Conservation (phyloP, 2,329 filamentous ascomycete genomes). For the Monilinia polystroma region DNA sequence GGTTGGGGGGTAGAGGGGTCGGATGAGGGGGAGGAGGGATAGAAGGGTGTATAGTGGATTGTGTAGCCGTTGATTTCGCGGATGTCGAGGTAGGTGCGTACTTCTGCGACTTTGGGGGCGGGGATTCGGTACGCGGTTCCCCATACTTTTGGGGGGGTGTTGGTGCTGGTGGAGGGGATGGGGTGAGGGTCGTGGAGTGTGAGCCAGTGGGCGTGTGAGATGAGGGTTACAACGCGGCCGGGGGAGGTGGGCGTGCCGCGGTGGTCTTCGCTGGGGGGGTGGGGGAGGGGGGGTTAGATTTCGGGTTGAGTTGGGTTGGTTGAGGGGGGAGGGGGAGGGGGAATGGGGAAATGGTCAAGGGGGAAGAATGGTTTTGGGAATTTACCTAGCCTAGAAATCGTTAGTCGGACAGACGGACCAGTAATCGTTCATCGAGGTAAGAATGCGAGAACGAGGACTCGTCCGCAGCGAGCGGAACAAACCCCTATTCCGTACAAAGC, state of each 20-base stretch:
- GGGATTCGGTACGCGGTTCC: constrained; percentile 88
- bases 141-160: constrained; percentile 72
- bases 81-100: constrained; percentile 88
- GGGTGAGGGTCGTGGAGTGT: constrained; percentile 59
- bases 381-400: constrained; percentile 40
- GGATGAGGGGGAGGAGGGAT: constrained; percentile 46
- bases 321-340: neutral
- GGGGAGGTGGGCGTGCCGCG: constrained; percentile 85
- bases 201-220: constrained; percentile 80
- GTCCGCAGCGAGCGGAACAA: too few relatives aligned
- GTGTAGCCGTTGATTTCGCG: constrained; percentile 97
- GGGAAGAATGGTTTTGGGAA: too few relatives aligned
- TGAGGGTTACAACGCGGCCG: constrained; percentile 89
- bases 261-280: constrained; percentile 74
- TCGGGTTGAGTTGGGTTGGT: neutral
- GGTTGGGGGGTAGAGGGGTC: constrained; percentile 38
- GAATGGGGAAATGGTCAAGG: neutral
- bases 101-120: constrained; percentile 69
- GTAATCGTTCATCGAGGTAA: neutral
- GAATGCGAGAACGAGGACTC: too few relatives aligned
- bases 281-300: neutral
- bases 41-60: constrained; percentile 86
- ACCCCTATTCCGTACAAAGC: too few relatives aligned
- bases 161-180: constrained; percentile 39
- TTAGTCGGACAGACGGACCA: constrained; percentile 14